Conservation (phyloP, 805 yeast genomes). For the Cyberlindnera veronae region DNA sequence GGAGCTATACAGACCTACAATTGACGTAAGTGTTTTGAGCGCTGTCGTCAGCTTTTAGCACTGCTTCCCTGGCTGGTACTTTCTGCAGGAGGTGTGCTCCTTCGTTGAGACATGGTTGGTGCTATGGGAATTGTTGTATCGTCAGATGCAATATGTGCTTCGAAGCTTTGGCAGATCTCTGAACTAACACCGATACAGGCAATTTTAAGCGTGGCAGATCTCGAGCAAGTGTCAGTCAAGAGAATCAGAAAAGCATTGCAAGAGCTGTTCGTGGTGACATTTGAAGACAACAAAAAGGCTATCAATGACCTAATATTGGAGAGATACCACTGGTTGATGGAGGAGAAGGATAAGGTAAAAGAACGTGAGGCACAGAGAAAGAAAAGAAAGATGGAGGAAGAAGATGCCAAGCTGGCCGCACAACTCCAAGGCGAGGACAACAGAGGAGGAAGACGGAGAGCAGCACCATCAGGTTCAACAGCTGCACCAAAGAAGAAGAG, state of each 20-base stretch:
- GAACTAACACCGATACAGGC: no score
- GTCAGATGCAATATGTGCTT: no score
- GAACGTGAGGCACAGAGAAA: slow-evolving; percentile 29
- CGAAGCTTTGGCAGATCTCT: no score
- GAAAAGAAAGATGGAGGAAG: slow-evolving; percentile 38
- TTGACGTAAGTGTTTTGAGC: slow-evolving; percentile 54
- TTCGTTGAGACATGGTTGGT: no score
- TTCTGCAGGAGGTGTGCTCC: no score
- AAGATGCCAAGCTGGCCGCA: slow-evolving; percentile 52
- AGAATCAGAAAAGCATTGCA: slow-evolving; percentile 70
- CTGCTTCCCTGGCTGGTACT: neutral
- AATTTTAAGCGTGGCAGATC: slow-evolving; percentile 64
- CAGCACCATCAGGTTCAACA: slow-evolving; percentile 1
- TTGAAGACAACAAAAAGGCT: slow-evolving; percentile 46
- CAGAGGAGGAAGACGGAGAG: slow-evolving; percentile 19
- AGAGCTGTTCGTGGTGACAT: slow-evolving; percentile 57
- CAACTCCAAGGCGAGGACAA: slow-evolving; percentile 36
- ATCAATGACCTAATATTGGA: slow-evolving; percentile 59
- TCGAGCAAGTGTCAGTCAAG: slow-evolving; percentile 67
- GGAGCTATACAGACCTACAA: slow-evolving; percentile 48
- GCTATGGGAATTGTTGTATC: no score
- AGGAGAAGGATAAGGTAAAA: slow-evolving; percentile 32
- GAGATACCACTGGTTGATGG: slow-evolving; percentile 45
- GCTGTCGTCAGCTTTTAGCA: no score
- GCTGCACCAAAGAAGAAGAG: slow-evolving; percentile 14